Base-by-base conservation (phyloP, 2,329 filamentous ascomycete genomes). In the Paraphaeosphaeria sporulosa region DNA sequence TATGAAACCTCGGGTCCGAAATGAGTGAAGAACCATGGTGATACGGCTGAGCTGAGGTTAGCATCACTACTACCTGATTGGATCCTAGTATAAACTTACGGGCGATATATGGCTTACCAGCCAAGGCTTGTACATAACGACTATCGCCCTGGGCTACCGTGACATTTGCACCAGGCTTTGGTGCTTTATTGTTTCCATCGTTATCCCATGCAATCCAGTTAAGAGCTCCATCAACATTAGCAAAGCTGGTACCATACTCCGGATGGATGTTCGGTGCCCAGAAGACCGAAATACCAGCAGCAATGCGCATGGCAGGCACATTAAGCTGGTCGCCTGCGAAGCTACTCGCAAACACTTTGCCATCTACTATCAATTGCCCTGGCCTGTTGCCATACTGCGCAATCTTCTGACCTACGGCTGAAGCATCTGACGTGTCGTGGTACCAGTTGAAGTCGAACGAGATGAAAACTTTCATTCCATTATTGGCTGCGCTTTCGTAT, bases 11-110 rank as follows among this genome's bases (percentile, higher is more conserved):
- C 40, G 17, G 40, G 40, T n/a, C 47, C 47, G 3, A 88, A 76
- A 59, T 87, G 84, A 51, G 87, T 87, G 72, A 72, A 84, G 71
- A 86, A 87, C 85, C 82, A 84, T 1, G 80, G 78, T 0, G 80
- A 82, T 1, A 79, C 79, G 17, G 78, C 42, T 44, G 21, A 23
- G 19, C 17, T 19, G 8, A 1, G 9, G 2, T 44, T 23, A 44
- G 42, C 19, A 10, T 25, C 19, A 44, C n/a, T 10, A 3, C 1
- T 10, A 3, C 2, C 4, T 1, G 42, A 3, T 12, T 13, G 3
- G 10, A 10, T 19, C 10, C 30, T 32, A 8, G 4, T 12, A 4
- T 6, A 44, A 19, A 25, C 49, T 19, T 40, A 53, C 49, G 67
- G 19, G 66, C 67, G 62, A 80, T 80, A 62, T 81, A 82, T 1